Evolutionary conservation across 257 asterid genomes (phyloP), one percentile per base, ranked within the genome.

Genomic region (Solanum etuberosum): DNA sequence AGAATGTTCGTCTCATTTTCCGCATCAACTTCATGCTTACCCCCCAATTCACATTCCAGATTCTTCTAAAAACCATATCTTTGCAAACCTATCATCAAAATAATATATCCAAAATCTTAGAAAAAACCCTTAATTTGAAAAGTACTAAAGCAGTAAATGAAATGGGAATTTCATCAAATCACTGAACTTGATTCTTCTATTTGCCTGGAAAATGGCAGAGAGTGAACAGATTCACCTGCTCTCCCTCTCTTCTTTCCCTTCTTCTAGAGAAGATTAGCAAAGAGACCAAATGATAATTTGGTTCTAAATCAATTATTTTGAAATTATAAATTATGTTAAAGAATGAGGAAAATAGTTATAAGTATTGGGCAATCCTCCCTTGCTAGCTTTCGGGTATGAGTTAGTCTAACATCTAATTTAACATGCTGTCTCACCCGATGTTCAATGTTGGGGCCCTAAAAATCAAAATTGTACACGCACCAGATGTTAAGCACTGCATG

Each of bases 1-100:
- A 90, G 13, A 92, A 83, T 71, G 91, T 76, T 89, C 94, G 89
- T 83, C 88, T 89, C 74, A 67, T 83, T 40, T 85, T 88, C 88
- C 90, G 71, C 61, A 91, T 68, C 40, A 92, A 63, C 83, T 73
- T 87, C 87, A 42, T 25, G 34, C 48, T 70, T 73, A 76, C 38
- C 43, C 80, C 80, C 65, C 65, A 73, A 84, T 43, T 92, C 88
- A 86, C 86, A 88, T 86, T 89, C 89, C 89, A 70, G 25, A 68
- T 86, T 59, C 61, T 81, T 88, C 84, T 88, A 70, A 86, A 67
- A 88, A 87, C 72, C 92, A 57, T 77, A 20, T 20, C 85, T 80
- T 80, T 31, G 29, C 14, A 4, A 6, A 51, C 85, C 85, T 80
- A 48, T 29, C n/a, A 43, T 10, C 16, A 48, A 80, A 46, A 27